Evolutionary conservation across 2,329 filamentous ascomycete genomes (phyloP).

Genomic region (Aspergillus novoparasiticus): DNA sequence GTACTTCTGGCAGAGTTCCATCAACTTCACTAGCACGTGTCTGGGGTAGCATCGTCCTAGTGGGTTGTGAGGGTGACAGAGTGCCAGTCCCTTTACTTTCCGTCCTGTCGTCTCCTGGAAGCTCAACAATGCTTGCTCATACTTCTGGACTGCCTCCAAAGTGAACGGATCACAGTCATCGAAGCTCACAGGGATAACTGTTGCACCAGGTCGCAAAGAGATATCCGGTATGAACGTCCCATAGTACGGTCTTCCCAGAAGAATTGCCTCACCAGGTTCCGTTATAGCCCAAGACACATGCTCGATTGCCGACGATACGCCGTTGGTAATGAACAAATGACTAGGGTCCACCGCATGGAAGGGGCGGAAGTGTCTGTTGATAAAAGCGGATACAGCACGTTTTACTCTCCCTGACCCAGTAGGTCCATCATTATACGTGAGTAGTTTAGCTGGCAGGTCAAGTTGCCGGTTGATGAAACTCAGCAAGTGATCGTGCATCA

Average conservation of each 20-base stretch:
- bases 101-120: constrained; percentile 41
- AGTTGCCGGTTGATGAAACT: constrained; percentile 47
- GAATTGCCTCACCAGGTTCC: constrained; percentile 38
- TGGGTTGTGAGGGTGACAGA: constrained; percentile 57
- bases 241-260: constrained; percentile 45
- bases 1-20: constrained; percentile 52
- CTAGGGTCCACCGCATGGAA: constrained; percentile 25
- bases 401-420: constrained; percentile 30
- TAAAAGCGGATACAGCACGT: constrained; percentile 33
- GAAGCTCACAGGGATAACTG: constrained; percentile 50
- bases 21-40: constrained; percentile 38
- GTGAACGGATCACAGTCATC: constrained; percentile 49
- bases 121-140: constrained; percentile 47
- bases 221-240: constrained; percentile 54
- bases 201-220: constrained; percentile 43
- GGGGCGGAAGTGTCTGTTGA: constrained; percentile 36
- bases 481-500: constrained; percentile 53
- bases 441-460: constrained; percentile 31
- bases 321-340: constrained; percentile 38
- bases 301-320: constrained; percentile 39
- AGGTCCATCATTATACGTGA: constrained; percentile 44
- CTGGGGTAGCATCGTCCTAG: constrained; percentile 50
- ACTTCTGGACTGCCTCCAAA: constrained; percentile 42
- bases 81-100: constrained; percentile 51
- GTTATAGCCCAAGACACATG: constrained; percentile 36